Evolutionary conservation across 140 eudicot species (phyloP).

Genomic region (Senecio squalidus): DNA sequence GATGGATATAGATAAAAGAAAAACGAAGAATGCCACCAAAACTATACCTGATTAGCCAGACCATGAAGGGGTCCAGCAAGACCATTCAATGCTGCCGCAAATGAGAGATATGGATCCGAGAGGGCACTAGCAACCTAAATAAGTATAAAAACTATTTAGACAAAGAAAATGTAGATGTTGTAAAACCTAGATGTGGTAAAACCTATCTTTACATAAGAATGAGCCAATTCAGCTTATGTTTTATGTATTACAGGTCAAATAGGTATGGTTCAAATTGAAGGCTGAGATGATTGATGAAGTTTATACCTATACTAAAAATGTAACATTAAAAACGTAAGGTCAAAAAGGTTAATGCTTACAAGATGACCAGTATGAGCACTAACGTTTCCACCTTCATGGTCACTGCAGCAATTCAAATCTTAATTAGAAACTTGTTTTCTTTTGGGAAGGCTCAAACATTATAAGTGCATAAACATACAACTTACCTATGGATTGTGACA

Average conservation of each 20-base stretch:
- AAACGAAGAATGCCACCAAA: background rate
- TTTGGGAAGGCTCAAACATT: background rate
- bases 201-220: too few species aligned
- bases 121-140: slow-evolving; percentile 93
- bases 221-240: too few species aligned
- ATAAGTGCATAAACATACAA: background rate
- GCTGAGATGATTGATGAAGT: too few species aligned
- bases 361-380: slow-evolving; percentile 99
- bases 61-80: slow-evolving; percentile 99
- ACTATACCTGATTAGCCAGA: slow-evolving; percentile 86
- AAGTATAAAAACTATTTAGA: background rate
- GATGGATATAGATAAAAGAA: background rate
- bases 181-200: too few species aligned
- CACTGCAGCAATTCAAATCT: slow-evolving; percentile 49
- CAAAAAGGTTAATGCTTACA: slow-evolving; percentile 40
- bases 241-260: too few species aligned
- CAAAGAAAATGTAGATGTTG: background rate
- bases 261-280: too few species aligned
- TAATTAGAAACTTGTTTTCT: slow-evolving; percentile 3
- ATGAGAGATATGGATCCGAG: slow-evolving; percentile 98
- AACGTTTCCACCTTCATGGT: slow-evolving; percentile 99
- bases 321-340: background rate
- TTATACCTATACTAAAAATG: background rate
- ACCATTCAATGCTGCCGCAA: slow-evolving; percentile 98
- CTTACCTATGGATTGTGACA: slow-evolving; percentile 82